These are phyloP conservation scores for Rhizoclosmatium globosum DNA, from an alignment of 192 early-diverging fungal genomes.

Conservation along the genomic window DNA sequence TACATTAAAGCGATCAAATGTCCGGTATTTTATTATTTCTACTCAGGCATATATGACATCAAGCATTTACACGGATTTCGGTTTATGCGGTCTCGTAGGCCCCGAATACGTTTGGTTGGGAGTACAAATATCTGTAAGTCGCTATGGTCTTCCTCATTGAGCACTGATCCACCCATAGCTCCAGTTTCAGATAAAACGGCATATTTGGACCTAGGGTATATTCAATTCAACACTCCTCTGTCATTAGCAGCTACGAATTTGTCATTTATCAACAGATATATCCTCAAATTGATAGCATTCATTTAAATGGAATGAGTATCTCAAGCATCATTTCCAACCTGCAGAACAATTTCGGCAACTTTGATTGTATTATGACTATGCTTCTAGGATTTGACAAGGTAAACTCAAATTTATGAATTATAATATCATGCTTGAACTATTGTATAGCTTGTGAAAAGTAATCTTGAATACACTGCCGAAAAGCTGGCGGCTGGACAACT, in stretches of 20 bases:
- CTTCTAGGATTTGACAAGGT: constrained; percentile 21
- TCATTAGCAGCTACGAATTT: not conserved
- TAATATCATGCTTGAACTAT: too few relatives aligned
- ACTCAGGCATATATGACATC: not conserved
- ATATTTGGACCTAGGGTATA: not conserved
- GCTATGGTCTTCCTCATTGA: not conserved
- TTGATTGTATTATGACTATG: constrained; percentile 18
- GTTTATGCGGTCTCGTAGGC: not conserved
- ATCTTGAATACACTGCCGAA: constrained; percentile 1
- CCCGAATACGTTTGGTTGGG: constrained; percentile 9
- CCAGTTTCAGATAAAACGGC: not conserved
- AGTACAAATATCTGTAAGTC: not conserved
- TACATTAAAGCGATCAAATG: not conserved
- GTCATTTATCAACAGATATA: not conserved
- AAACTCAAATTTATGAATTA: not conserved
- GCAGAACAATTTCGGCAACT: not conserved
- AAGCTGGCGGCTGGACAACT: constrained; percentile 15
- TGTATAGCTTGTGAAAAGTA: not conserved
- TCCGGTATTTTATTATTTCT: not conserved
- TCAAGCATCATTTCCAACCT: too few relatives aligned
- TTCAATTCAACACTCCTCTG: not conserved
- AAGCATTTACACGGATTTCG: not conserved
- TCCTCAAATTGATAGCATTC: not conserved
- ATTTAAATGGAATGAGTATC: too few relatives aligned
- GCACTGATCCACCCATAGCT: not conserved